Evolutionary conservation across 73 alveolate genomes (phyloP).

Genomic region (Breviolum minutum): DNA sequence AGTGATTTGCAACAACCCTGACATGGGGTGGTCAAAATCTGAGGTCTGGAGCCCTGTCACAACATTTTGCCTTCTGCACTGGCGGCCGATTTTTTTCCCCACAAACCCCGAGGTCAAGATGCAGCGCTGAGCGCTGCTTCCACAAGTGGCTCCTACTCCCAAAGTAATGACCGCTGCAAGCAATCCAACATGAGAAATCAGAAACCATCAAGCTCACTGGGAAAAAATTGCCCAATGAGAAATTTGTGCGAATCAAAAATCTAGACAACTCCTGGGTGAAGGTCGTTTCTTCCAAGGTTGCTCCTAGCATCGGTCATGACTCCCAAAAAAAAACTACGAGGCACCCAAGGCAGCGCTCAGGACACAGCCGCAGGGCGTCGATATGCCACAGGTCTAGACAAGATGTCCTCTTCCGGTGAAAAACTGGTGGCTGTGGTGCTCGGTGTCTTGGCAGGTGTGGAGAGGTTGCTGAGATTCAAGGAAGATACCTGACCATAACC

Average conservation of each 20-base stretch:
- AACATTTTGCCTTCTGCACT: no score
- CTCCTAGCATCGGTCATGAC: constrained; percentile 1
- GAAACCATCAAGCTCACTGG: neutral
- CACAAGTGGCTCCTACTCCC: neutral
- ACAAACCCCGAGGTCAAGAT: neutral
- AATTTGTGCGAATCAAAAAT: no score
- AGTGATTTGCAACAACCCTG: no score
- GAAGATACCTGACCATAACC: neutral
- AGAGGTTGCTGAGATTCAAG: constrained; percentile 20
- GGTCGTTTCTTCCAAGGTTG: no score
- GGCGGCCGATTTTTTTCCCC: neutral
- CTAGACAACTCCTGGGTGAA: no score
- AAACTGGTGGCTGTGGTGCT: constrained; percentile 41
- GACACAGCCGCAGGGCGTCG: constrained; percentile 12
- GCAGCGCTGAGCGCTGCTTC: neutral
- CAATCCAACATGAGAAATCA: neutral
- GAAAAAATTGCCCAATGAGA: no score
- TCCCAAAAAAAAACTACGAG: constrained; percentile 32
- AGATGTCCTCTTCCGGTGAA: neutral
- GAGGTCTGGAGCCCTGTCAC: no score
- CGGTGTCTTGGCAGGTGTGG: constrained; percentile 40
- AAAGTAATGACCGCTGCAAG: constrained; percentile 36
- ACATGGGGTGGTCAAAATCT: no score
- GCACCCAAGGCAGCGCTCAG: neutral
- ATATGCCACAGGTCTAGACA: constrained; percentile 34